Conservation (phyloP, 768 basidiomycete genomes). For the Boletales sp. region DNA sequence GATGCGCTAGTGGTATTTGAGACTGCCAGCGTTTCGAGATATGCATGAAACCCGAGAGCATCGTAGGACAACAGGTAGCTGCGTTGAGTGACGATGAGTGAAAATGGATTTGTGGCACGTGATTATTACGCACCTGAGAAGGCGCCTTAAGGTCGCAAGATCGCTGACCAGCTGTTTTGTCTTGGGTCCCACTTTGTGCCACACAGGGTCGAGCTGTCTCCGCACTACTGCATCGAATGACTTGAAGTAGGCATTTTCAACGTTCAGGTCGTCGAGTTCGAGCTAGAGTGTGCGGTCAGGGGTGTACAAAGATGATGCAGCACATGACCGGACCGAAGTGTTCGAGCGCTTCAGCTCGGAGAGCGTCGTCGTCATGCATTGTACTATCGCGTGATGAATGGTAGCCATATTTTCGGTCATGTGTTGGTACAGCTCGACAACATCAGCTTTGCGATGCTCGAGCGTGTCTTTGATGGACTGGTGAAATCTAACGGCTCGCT, state of each 20-base stretch:
- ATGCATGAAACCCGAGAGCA: constrained; percentile 84
- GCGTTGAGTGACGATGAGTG: neutral
- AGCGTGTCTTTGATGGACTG: constrained; percentile 81
- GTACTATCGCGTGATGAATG: constrained; percentile 87
- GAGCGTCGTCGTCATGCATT: constrained; percentile 90
- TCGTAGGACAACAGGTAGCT: constrained; percentile 86
- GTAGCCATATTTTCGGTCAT: constrained; percentile 86
- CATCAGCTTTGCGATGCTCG: constrained; percentile 82
- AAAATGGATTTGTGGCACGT: neutral
- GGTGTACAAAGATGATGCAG: neutral
- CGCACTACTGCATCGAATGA: constrained; percentile 90
- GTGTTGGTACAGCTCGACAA: constrained; percentile 85
- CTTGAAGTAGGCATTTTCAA: constrained; percentile 92
- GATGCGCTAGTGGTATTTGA: constrained; percentile 49
- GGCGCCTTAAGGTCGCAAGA: constrained; percentile 76
- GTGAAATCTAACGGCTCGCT: constrained; percentile 65
- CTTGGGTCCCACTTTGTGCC: constrained; percentile 93
- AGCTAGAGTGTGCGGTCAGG: constrained; percentile 47
- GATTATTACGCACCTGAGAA: constrained; percentile 60
- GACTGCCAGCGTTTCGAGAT: constrained; percentile 82
- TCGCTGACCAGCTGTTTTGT: constrained; percentile 92
- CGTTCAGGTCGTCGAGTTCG: constrained; percentile 87
- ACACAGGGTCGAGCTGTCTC: constrained; percentile 85
- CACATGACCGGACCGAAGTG: constrained; percentile 46
- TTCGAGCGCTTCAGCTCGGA: constrained; percentile 88